Conservation (phyloP, 306 rosid species). For the Medicago lupulina region DNA sequence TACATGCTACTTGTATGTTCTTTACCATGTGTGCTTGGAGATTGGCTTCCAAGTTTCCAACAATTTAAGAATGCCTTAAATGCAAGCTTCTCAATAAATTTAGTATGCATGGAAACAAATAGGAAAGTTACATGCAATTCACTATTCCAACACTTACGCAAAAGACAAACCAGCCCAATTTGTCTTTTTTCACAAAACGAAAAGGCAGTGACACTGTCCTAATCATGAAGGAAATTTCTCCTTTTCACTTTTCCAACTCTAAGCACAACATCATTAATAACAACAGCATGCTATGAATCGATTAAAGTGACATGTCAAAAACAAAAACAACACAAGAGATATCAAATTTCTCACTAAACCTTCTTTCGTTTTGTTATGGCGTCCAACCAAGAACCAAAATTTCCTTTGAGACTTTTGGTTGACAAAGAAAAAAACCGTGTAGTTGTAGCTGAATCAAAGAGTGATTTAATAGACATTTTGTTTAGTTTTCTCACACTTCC, state of each 20-base stretch:
- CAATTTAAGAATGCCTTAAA: too few species aligned
- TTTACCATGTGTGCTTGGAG: too few species aligned
- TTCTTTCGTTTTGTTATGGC: slow-evolving; percentile 27
- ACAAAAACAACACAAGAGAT: background rate
- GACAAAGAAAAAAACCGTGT: slow-evolving; percentile 43
- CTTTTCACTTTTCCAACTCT: background rate
- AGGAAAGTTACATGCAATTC: slow-evolving; percentile 26
- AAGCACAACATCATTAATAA: background rate
- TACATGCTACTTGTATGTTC: too few species aligned
- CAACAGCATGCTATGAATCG: slow-evolving; percentile 26
- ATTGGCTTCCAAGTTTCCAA: too few species aligned
- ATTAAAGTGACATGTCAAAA: slow-evolving; percentile 19
- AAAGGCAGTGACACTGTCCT: background rate
- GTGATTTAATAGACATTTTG: slow-evolving; percentile 43
- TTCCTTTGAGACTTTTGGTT: slow-evolving; percentile 38
- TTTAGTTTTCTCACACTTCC: slow-evolving; percentile 49
- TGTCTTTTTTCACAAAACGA: background rate
- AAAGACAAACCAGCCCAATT: background rate
- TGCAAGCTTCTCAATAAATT: background rate
- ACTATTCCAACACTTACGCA: slow-evolving; percentile 13
- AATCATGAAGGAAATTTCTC: slow-evolving; percentile 33
- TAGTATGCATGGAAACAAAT: background rate
- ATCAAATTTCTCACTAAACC: slow-evolving; percentile 19
- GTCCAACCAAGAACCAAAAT: slow-evolving; percentile 25
- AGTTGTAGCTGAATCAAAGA: slow-evolving; percentile 41